A percentile compares a stretch with the other conserved stretches of the same genome.
phyloP scores from a whole-genome alignment of 768 basidiomycete species.

The Wakefieldia striispora region DNA sequence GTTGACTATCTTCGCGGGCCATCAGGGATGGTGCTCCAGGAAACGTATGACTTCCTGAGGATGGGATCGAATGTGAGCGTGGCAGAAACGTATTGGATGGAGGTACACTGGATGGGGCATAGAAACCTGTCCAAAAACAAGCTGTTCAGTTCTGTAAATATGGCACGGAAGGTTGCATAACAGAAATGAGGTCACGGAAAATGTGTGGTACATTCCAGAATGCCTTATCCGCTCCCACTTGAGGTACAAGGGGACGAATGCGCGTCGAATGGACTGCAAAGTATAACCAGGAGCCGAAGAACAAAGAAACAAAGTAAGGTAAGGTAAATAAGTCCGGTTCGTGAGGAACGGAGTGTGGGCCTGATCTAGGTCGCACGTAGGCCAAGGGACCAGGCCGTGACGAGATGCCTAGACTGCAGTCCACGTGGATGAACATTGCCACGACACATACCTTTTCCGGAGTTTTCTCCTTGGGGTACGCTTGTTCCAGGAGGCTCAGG shows the following conservation, averaged over 20 bases:
- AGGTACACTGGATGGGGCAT: neutral
- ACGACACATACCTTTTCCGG: constrained; percentile 21
- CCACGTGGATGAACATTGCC: too few relatives aligned
- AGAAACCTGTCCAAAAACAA: constrained; percentile 4
- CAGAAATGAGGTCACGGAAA: neutral
- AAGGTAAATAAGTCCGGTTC: neutral
- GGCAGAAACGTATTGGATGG: neutral
- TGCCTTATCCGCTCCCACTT: neutral
- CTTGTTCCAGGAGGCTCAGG: neutral
- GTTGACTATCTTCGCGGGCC: constrained; percentile 1
- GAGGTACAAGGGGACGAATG: neutral
- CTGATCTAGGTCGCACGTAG: too few relatives aligned
- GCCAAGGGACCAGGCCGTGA: neutral
- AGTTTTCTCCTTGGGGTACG: neutral
- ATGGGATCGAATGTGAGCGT: neutral
- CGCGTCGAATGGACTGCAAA: neutral
- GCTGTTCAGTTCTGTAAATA: neutral
- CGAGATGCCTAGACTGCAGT: constrained; percentile 3
- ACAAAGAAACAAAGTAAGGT: neutral
- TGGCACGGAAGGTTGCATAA: neutral
- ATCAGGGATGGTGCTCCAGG: constrained; percentile 1
- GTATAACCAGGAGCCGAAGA: neutral
- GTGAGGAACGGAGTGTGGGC: neutral
- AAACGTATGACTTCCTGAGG: neutral
- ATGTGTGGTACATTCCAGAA: neutral